Evolutionary conservation across 2,329 filamentous ascomycete genomes (phyloP).

Genomic region (Aspergillus sp.): DNA sequence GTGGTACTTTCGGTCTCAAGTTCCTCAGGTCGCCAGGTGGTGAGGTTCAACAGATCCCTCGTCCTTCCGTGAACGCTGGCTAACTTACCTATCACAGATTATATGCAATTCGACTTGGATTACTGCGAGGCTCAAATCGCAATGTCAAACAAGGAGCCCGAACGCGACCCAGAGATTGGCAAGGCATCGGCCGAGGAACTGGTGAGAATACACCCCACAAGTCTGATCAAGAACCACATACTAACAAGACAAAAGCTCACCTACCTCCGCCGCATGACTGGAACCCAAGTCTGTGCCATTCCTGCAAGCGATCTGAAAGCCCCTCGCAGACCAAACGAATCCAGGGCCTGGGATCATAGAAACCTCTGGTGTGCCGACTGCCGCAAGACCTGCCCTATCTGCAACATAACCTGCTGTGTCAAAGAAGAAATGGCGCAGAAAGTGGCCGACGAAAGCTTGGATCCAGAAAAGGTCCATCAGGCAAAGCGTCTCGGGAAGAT

Average conservation of each 20-base stretch:
- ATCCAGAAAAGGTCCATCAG: slow-evolving; percentile 14
- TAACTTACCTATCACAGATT: slow-evolving; percentile 10
- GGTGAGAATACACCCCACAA: slow-evolving; percentile 4
- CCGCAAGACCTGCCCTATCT: slow-evolving; percentile 27
- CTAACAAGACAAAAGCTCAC: slow-evolving; percentile 9
- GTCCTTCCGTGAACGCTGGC: not conserved
- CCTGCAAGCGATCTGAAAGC: not conserved
- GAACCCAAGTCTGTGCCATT: slow-evolving; percentile 6
- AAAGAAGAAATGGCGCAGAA: slow-evolving; percentile 19
- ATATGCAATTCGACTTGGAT: slow-evolving; percentile 15
- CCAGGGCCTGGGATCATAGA: slow-evolving; percentile 29
- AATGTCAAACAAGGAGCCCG: not conserved
- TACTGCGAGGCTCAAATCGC: not conserved
- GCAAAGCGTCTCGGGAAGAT: slow-evolving; percentile 19
- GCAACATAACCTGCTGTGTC: slow-evolving; percentile 34
- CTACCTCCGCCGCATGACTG: slow-evolving; percentile 18
- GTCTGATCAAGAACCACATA: not conserved
- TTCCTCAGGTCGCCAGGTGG: slow-evolving; percentile 12
- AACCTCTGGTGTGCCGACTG: slow-evolving; percentile 35
- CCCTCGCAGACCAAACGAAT: slow-evolving; percentile 12
- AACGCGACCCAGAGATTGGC: not conserved
- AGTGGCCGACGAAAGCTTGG: slow-evolving; percentile 13
- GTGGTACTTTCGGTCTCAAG: not conserved
- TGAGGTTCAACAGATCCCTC: not conserved
- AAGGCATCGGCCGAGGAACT: slow-evolving; percentile 10